Evolutionary conservation across 2,329 filamentous ascomycete genomes (phyloP), one percentile per base, ranked within the genome.

Genomic region (Penicillium decumbens): DNA sequence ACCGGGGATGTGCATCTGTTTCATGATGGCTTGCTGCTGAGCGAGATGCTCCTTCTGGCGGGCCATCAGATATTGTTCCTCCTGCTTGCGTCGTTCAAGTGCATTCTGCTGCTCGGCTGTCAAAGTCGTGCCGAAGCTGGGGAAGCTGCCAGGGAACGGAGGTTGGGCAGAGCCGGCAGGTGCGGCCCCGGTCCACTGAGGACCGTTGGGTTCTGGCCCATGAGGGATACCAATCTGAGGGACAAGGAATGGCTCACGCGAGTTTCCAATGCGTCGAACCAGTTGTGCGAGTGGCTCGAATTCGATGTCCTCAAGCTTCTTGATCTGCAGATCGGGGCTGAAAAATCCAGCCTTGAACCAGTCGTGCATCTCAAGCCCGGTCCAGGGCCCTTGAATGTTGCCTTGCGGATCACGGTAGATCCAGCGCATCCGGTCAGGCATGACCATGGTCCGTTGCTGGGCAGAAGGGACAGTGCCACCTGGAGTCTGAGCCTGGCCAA

Each of bases 301-400:
- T 43, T 98, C 92, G 0, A 80, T 77, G 64, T 98, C 93, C 67
- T 98, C 93, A 4, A 92, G 78, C 68, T 95, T 95, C 75, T 95
- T 96, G 28, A 98, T 93, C 38, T 95, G 83, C 18, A 98, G 78
- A 61, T 98, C 92, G 0, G 92, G 85, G 0, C 89, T 95, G 72
- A 98, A 98, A 74, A 97, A 98, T 40, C 92, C 91, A 32, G 91
- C 92, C 69, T 97, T 97, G 74, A 97, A 98, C 93, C 93, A 98
- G 63, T 98, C 95, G 60, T 98, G 95, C 93, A 98, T 98, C 71
- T 98, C 93, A 43, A 98, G 75, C 1, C 93, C 93, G 33, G 90
- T 96, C 73, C 93, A 98, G 0, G 93, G 93, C 0, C 93, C 93
- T 66, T 98, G 93, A 5, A 89, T 85, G 54, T 89, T 87, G 20